These are phyloP conservation scores for Pistacia atlantica DNA, from an alignment of 345 rosid genomes.

Conservation along the genomic window DNA sequence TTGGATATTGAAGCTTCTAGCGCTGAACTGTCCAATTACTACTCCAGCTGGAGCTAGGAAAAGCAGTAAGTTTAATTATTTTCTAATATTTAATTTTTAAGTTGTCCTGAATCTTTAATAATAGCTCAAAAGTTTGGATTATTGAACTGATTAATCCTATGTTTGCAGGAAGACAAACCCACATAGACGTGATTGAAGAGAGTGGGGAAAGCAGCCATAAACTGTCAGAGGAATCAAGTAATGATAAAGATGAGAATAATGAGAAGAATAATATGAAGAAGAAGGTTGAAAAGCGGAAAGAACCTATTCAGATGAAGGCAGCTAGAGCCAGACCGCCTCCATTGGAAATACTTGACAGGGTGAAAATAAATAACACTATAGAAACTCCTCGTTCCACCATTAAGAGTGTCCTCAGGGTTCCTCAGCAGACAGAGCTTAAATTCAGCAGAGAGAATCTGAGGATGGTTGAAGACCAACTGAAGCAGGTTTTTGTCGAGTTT, in stretches of 20 bases:
- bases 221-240: constrained; percentile 34
- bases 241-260: constrained; percentile 20
- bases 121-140: constrained; percentile 8
- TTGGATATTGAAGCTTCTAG: constrained; percentile 54
- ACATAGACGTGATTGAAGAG: constrained; percentile 60
- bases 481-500: constrained; percentile 59
- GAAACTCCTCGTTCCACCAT: constrained; percentile 74
- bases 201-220: constrained; percentile 46
- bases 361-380: constrained; percentile 43
- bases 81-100: background rate
- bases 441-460: constrained; percentile 60
- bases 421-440: constrained; percentile 40
- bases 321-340: constrained; percentile 47
- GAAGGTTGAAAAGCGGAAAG: background rate
- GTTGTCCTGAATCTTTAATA: too few relatives aligned
- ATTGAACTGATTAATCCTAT: background rate
- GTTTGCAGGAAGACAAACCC: constrained; percentile 42
- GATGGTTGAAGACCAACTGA: constrained; percentile 55
- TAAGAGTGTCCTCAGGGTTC: constrained; percentile 43
- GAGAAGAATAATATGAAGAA: background rate
- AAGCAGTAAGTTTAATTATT: constrained; percentile 32
- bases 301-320: background rate
- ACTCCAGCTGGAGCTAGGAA: constrained; percentile 55
- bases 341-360: constrained; percentile 50
- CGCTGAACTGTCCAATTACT: constrained; percentile 51